A percentile compares a stretch with the other conserved stretches of the same genome.
These are phyloP conservation scores for Rhodotorula graminis DNA, from an alignment of 768 basidiomycete genomes.

Conservation along the genomic window DNA sequence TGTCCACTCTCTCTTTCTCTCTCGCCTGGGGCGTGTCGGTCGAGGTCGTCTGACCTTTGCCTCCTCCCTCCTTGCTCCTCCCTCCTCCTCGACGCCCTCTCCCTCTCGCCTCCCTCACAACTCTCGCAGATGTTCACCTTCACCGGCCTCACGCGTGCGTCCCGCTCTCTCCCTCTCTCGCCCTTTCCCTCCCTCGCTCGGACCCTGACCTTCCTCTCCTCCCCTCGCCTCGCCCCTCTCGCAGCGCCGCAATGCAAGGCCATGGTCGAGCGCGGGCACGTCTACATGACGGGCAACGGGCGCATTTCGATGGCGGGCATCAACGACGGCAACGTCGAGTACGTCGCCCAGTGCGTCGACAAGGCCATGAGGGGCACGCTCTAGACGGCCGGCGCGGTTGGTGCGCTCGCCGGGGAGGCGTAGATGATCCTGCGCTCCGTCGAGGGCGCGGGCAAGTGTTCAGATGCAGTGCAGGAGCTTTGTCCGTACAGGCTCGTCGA, in stretches of 20 bases:
- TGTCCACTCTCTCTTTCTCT: background rate
- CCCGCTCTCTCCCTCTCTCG: background rate
- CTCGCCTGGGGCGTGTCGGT: background rate
- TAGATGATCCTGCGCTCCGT: too few relatives aligned
- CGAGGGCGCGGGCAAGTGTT: too few relatives aligned
- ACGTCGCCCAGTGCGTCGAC: constrained; percentile 82
- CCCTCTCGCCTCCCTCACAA: too few relatives aligned
- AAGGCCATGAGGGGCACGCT: constrained; percentile 49
- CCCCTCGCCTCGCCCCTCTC: background rate
- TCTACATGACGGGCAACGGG: constrained; percentile 91
- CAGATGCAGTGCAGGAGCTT: too few relatives aligned
- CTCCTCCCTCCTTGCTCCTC: too few relatives aligned
- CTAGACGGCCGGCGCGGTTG: background rate
- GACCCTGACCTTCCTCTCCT: background rate
- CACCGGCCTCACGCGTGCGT: constrained; percentile 62
- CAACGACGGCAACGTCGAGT: constrained; percentile 75
- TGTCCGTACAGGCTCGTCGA: too few relatives aligned
- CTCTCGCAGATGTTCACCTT: constrained; percentile 55
- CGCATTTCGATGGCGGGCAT: constrained; percentile 89
- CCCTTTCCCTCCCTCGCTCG: too few relatives aligned
- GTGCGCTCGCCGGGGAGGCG: too few relatives aligned
- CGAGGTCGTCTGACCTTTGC: too few relatives aligned
- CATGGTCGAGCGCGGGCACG: constrained; percentile 78
- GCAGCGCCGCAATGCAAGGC: constrained; percentile 68
- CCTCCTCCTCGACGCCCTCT: too few relatives aligned